Evolutionary conservation across 192 early-diverging fungal species (phyloP).

Genomic region (Pilobolus umbonatus): DNA sequence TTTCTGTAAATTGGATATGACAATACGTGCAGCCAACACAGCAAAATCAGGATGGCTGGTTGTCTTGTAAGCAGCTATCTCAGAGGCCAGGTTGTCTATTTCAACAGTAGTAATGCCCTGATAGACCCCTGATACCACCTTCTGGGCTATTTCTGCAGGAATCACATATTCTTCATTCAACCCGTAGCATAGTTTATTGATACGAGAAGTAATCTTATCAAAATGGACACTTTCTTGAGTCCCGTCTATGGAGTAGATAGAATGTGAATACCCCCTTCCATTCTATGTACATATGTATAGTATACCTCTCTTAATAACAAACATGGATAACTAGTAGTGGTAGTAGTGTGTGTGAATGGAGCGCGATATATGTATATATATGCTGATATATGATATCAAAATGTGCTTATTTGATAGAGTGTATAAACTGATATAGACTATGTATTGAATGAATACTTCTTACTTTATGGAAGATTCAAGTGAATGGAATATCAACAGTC

Average conservation of each 20-base stretch:
- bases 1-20: constrained; percentile 91
- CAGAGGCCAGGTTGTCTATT: constrained; percentile 95
- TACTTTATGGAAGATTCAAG: neutral
- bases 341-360: neutral
- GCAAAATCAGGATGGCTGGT: constrained; percentile 97
- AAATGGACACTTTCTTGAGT: constrained; percentile 79
- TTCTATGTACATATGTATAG: neutral
- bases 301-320: constrained; percentile 41
- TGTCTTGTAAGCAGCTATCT: constrained; percentile 84
- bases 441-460: neutral
- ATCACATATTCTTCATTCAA: constrained; percentile 91
- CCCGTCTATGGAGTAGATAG: constrained; percentile 47
- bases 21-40: constrained; percentile 91
- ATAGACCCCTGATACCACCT: constrained; percentile 94
- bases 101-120: constrained; percentile 96
- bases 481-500: neutral
- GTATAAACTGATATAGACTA: neutral
- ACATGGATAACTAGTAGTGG: constrained; percentile 22
- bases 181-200: constrained; percentile 92
- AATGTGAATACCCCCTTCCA: neutral
- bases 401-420: too few species aligned
- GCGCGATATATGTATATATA: too few species aligned
- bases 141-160: constrained; percentile 84
- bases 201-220: constrained; percentile 91
- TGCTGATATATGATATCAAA: too few species aligned